phyloP scores from a whole-genome alignment of 148 eudicot species.

The Amaranthus cruentus region DNA sequence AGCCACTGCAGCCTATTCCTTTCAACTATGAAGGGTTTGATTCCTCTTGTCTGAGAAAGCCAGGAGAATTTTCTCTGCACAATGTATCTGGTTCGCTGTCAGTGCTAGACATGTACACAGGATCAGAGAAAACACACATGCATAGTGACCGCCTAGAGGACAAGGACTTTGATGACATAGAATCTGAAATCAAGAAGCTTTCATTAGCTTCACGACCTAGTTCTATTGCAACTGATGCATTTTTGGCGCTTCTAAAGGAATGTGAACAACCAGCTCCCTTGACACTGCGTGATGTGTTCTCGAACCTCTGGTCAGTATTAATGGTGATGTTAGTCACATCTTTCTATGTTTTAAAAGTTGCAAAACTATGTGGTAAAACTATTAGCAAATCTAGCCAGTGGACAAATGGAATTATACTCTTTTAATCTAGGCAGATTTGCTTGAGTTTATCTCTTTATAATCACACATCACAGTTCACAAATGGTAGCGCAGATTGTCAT shows the following conservation, averaged over 20 bases:
- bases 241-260: conserved; percentile 52
- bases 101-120: conserved; percentile 22
- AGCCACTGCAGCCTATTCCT: conserved; percentile 33
- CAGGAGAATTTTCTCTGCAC: conserved; percentile 25
- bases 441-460: neutral
- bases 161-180: conserved; percentile 51
- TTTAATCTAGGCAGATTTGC: neutral
- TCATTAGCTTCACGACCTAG: conserved; percentile 49
- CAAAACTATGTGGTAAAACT: neutral
- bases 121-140: conserved; percentile 23
- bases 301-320: conserved; percentile 62
- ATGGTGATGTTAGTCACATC: neutral
- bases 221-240: conserved; percentile 51
- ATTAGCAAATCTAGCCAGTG: neutral
- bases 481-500: neutral
- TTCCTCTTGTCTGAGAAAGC: conserved; percentile 29
- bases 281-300: conserved; percentile 53
- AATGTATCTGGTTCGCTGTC: conserved; percentile 24
- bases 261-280: conserved; percentile 72
- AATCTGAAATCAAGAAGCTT: conserved; percentile 54
- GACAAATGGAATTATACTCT: no score
- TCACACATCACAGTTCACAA: neutral
- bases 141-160: conserved; percentile 25
- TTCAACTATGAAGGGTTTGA: conserved; percentile 21
- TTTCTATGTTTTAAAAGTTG: neutral